Evolutionary conservation across 1,284 basidiomycete genomes (phyloP).

Genomic region (Rhodotorula sp.): DNA sequence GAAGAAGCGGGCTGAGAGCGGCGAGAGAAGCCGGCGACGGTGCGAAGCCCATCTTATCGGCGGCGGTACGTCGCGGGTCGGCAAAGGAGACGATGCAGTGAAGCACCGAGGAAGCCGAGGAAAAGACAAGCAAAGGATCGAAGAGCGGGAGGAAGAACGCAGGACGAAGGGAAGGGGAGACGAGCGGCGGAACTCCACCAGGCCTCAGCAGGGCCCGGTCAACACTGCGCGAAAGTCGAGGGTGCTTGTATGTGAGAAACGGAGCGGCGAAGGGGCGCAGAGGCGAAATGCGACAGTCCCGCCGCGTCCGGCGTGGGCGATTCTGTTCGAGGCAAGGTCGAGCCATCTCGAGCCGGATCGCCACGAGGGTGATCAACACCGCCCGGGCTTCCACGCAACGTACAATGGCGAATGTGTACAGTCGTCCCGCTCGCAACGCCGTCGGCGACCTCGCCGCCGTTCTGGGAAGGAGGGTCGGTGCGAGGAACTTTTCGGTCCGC

Average conservation of each 20-base stretch:
- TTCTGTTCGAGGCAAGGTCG: too few relatives aligned
- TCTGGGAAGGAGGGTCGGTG: too few relatives aligned
- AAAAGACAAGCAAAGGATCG: neutral
- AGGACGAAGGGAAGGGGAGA: too few relatives aligned
- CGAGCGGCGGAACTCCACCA: too few relatives aligned
- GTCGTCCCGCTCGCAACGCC: too few relatives aligned
- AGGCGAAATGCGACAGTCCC: neutral
- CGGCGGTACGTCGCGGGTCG: neutral
- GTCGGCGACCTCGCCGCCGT: too few relatives aligned
- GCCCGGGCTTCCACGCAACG: neutral
- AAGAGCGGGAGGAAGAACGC: neutral
- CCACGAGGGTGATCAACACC: neutral
- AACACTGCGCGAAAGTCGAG: neutral
- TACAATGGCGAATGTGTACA: too few relatives aligned
- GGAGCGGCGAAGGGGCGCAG: too few relatives aligned
- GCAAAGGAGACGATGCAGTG: neutral
- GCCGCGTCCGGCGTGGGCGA: too few relatives aligned
- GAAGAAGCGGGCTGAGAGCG: constrained; percentile 11
- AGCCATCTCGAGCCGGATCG: neutral
- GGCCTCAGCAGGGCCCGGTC: too few relatives aligned
- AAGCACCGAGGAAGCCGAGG: neutral
- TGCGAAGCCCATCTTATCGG: constrained; percentile 20
- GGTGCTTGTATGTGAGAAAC: neutral
- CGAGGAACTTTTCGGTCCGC: too few relatives aligned
- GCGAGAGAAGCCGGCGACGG: neutral